phyloP scores from a whole-genome alignment of 805 yeast genomes.

The Yarrowia sp. region DNA sequence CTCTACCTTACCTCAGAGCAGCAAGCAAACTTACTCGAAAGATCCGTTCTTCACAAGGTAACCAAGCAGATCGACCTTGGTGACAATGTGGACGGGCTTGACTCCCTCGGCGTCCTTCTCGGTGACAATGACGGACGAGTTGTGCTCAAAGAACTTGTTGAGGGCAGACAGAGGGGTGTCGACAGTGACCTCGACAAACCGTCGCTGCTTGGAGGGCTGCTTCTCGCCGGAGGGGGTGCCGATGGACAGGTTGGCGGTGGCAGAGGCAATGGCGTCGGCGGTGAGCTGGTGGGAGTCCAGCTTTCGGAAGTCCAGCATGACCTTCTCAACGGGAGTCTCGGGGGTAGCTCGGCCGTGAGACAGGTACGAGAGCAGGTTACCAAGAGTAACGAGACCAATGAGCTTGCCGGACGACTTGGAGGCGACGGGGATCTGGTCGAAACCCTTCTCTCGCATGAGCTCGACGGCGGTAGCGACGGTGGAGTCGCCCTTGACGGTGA shows the following conservation, averaged over 20 bases:
- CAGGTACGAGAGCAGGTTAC: slow-evolving; percentile 70
- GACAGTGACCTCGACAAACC: slow-evolving; percentile 69
- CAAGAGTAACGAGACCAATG: slow-evolving; percentile 77
- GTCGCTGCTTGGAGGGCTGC: slow-evolving; percentile 67
- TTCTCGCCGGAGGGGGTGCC: slow-evolving; percentile 43
- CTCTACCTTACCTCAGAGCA: neutral
- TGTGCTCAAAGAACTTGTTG: slow-evolving; percentile 81
- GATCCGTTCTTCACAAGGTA: slow-evolving; percentile 48
- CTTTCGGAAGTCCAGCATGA: slow-evolving; percentile 77
- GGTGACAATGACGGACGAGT: slow-evolving; percentile 83
- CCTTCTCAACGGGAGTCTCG: slow-evolving; percentile 62
- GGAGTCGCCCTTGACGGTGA: slow-evolving; percentile 68
- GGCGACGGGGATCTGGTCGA: slow-evolving; percentile 85
- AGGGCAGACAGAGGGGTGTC: slow-evolving; percentile 70
- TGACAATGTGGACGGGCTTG: slow-evolving; percentile 81
- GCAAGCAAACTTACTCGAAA: slow-evolving; percentile 5
- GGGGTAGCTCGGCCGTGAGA: slow-evolving; percentile 65
- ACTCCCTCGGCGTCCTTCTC: slow-evolving; percentile 57
- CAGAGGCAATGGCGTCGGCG: slow-evolving; percentile 57
- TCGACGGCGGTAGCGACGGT: slow-evolving; percentile 69
- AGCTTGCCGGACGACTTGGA: slow-evolving; percentile 61
- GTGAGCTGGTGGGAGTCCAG: slow-evolving; percentile 62
- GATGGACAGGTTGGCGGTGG: slow-evolving; percentile 35
- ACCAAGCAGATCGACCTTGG: slow-evolving; percentile 82
- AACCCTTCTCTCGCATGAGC: slow-evolving; percentile 74